Conservation (phyloP, 306 rosid genomes). For the Trifolium pratense region DNA sequence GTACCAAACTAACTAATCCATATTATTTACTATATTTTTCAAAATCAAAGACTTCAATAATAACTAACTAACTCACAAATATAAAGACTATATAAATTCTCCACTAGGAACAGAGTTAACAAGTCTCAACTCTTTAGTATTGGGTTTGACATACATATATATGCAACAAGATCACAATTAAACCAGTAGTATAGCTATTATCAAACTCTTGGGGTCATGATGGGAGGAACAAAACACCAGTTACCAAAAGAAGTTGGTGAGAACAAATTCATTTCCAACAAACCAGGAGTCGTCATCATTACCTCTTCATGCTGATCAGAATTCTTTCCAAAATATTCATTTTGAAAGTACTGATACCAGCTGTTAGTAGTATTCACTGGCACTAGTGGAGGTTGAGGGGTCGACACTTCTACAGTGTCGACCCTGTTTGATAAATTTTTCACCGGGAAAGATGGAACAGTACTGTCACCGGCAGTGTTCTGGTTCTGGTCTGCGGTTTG, state of each 20-base stretch:
- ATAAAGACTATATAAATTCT: no score
- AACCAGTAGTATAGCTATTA: not conserved
- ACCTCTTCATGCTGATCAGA: not conserved
- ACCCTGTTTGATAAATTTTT: not conserved
- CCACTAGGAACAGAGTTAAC: no score
- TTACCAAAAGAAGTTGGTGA: constrained; percentile 53
- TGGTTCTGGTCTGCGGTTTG: constrained; percentile 24
- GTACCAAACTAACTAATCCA: no score
- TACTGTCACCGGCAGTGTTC: not conserved
- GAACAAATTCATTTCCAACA: constrained; percentile 48
- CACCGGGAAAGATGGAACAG: not conserved
- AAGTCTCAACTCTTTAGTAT: no score
- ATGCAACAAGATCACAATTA: no score
- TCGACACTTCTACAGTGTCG: not conserved
- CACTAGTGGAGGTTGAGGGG: not conserved
- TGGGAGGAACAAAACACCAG: constrained; percentile 53
- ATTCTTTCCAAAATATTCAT: constrained; percentile 42
- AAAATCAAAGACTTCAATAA: no score
- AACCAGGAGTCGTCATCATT: constrained; percentile 14
- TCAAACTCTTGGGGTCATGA: constrained; percentile 54
- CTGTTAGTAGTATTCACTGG: constrained; percentile 17
- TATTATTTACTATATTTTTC: no score
- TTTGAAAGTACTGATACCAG: constrained; percentile 42
- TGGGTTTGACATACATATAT: no score
- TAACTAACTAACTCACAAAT: no score